Evolutionary conservation across 805 yeast species (phyloP), one percentile per base, ranked within the genome.

Genomic region (Candida broadrunensis): DNA sequence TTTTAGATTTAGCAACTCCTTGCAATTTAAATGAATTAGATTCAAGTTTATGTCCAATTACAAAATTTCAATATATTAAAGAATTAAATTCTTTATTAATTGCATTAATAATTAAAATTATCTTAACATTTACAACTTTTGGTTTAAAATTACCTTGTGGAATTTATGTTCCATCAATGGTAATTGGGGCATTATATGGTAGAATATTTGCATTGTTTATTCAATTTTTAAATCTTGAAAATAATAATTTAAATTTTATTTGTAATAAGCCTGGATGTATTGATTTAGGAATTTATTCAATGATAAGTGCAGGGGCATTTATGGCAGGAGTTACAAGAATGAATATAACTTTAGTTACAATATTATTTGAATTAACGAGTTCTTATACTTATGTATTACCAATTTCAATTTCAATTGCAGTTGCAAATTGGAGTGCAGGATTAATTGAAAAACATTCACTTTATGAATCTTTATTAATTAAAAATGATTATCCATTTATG

Each of bases 151-250:
- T 79, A 2, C 85, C 85, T 1, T 70, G 78, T 34, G 85, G 85
- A 4, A 73, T 80, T 12, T 80, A 79, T 45, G 80, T 80, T 2
- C 85, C 85, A 4, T 73, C 81, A 1, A 79, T 80, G 85, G 80
- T 77, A 1, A 65, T 74, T 17, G 85, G 85, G 0, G 83, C 84
- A 2, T 56, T 80, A 21, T 78, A 75, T 58, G 84, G 84, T 2
- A 52, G 83, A 9, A 49, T 72, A 1, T 62, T 76, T 42, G 78
- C 78, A 1, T 65, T 73, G 56, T 25, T 53, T 3, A 50, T 76
- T 14, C 73, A 75, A 39, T 68, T 66, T 55, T 31, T 65, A 4
- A 67, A 63, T 19, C 41, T 56, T 36, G 26, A 37, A 4, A 41
- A 49, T 24, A 39, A 32, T 24, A 17, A 49, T 8, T 39, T 51